A percentile compares a stretch with the other conserved stretches of the same genome.
Evolutionary conservation across 495 filamentous ascomycete species (phyloP).

Genomic region (Penicillium bialowiezense): DNA sequence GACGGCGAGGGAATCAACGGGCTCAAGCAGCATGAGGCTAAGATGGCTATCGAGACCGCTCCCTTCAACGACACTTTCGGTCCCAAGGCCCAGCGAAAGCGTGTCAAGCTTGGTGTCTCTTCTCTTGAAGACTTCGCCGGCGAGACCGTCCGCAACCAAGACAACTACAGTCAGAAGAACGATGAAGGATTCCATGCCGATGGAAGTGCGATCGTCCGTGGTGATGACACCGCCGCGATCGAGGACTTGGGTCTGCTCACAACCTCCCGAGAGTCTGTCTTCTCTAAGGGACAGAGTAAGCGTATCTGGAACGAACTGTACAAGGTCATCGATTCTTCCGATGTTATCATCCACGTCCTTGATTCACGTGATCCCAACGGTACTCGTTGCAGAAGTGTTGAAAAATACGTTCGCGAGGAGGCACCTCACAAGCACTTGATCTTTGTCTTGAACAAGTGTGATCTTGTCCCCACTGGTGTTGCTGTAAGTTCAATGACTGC

Average conservation of each 20-base stretch:
- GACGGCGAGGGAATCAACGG: conserved; percentile 68
- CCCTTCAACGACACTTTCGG: conserved; percentile 91
- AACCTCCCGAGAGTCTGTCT: conserved; percentile 81
- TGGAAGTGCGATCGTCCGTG: conserved; percentile 55
- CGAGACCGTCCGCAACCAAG: conserved; percentile 71
- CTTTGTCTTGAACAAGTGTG: conserved; percentile 93
- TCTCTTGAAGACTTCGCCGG: conserved; percentile 79
- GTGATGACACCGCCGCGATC: conserved; percentile 48
- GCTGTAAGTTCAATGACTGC: conserved; percentile 70
- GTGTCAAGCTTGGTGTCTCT: conserved; percentile 80
- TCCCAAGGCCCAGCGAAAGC: conserved; percentile 87
- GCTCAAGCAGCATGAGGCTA: conserved; percentile 86
- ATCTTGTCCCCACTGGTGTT: conserved; percentile 87
- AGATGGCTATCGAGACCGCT: conserved; percentile 84
- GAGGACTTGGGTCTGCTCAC: conserved; percentile 50
- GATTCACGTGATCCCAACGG: conserved; percentile 90
- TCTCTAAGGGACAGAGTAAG: conserved; percentile 90
- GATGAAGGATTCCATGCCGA: conserved; percentile 71
- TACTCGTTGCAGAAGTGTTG: conserved; percentile 82
- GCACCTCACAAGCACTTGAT: conserved; percentile 93
- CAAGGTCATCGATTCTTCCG: conserved; percentile 95
- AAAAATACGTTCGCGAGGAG: conserved; percentile 91
- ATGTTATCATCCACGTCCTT: conserved; percentile 91
- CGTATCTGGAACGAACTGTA: conserved; percentile 99
- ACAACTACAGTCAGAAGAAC: conserved; percentile 70